Conservation (phyloP, 176 grass and related monocot species). For the Juncus effusus region DNA sequence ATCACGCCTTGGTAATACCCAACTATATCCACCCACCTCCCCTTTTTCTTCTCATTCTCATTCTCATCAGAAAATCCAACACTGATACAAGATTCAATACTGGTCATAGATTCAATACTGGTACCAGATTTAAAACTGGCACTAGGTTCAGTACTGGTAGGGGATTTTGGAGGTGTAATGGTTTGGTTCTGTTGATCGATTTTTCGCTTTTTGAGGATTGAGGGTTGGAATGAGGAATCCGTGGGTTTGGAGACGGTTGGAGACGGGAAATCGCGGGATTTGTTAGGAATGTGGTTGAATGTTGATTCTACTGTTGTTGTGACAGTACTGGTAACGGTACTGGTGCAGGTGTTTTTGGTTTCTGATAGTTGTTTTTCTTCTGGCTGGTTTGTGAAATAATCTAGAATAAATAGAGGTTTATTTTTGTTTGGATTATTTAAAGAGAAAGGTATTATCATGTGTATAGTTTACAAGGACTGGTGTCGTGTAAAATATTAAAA, state of each 20-base stretch:
- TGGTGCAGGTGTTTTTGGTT: slow-evolving; percentile 27
- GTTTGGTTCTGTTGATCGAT: slow-evolving; percentile 34
- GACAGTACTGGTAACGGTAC: too few relatives aligned
- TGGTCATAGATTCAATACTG: slow-evolving; percentile 21
- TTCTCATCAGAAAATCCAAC: neutral
- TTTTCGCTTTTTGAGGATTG: slow-evolving; percentile 57
- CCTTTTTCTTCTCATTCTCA: slow-evolving; percentile 32
- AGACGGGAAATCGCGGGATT: slow-evolving; percentile 65
- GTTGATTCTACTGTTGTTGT: slow-evolving; percentile 32
- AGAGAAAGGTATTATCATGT: neutral
- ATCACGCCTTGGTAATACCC: slow-evolving; percentile 24
- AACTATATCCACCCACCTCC: slow-evolving; percentile 26
- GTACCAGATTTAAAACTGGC: neutral
- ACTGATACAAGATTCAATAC: slow-evolving; percentile 12
- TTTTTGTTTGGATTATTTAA: slow-evolving; percentile 3
- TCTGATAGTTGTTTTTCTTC: slow-evolving; percentile 32
- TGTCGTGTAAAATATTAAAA: too few relatives aligned
- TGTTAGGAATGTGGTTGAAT: slow-evolving; percentile 90
- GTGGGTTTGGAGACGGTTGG: slow-evolving; percentile 54
- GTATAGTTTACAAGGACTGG: too few relatives aligned
- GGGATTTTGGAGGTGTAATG: too few relatives aligned
- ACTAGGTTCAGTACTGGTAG: neutral
- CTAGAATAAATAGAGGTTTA: slow-evolving; percentile 32
- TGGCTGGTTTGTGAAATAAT: slow-evolving; percentile 29
- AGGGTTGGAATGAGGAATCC: slow-evolving; percentile 62